Percentiles rank a stretch among this genome's conserved stretches.
Evolutionary conservation across 495 filamentous ascomycete genomes (phyloP).

Genomic region (Durotheca rogersii): DNA sequence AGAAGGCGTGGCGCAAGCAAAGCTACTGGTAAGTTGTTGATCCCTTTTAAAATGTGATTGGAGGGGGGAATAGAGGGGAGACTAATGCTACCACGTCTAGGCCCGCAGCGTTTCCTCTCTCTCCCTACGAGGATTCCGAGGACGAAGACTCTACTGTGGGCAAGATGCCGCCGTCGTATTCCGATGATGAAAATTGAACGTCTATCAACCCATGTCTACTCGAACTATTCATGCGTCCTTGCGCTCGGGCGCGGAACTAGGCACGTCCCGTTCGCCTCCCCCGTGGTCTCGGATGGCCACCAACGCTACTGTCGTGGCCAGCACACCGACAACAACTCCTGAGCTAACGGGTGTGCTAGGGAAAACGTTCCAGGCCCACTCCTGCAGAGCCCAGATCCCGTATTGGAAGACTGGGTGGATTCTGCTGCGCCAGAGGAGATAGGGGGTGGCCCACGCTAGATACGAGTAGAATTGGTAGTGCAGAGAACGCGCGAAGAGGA

Average conservation of each 20-base stretch:
- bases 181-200: slow-evolving; percentile 53
- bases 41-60: no score
- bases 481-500: slow-evolving; percentile 86
- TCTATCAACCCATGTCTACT: not conserved
- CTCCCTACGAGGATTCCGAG: slow-evolving; percentile 57
- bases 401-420: slow-evolving; percentile 72
- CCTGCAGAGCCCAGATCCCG: slow-evolving; percentile 76
- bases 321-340: slow-evolving; percentile 66
- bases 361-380: slow-evolving; percentile 96
- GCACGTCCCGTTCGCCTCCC: slow-evolving; percentile 20
- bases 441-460: slow-evolving; percentile 88
- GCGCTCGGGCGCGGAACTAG: slow-evolving; percentile 16
- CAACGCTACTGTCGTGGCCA: slow-evolving; percentile 64
- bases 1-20: slow-evolving; percentile 88
- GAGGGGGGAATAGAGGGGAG: no score
- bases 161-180: slow-evolving; percentile 77
- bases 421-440: slow-evolving; percentile 81
- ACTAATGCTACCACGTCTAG: slow-evolving; percentile 50
- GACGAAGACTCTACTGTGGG: slow-evolving; percentile 78
- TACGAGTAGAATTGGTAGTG: slow-evolving; percentile 98
- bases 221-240: slow-evolving; percentile 25
- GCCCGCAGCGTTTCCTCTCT: slow-evolving; percentile 78
- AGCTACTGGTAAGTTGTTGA: slow-evolving; percentile 80
- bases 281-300: slow-evolving; percentile 37
- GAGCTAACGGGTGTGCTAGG: slow-evolving; percentile 87